Conservation (phyloP, 1,284 basidiomycete genomes). For the Irpex lacteus region DNA sequence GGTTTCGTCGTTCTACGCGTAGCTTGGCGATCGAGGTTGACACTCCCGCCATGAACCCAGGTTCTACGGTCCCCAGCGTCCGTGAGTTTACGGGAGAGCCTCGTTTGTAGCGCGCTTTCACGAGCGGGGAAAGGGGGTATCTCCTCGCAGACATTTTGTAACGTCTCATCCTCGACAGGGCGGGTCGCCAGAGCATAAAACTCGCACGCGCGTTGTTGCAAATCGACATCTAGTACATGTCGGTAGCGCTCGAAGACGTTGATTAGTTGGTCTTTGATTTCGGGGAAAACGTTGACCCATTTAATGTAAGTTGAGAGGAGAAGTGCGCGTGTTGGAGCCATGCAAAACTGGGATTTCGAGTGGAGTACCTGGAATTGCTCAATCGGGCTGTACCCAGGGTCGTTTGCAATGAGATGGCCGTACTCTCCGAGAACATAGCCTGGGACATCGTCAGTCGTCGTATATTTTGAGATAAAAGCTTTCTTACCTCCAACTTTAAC, state of each 20-base stretch:
- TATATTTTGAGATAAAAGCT: neutral
- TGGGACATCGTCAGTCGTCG: slow-evolving; percentile 23
- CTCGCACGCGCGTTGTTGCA: slow-evolving; percentile 98
- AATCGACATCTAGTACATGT: slow-evolving; percentile 95
- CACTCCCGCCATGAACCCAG: slow-evolving; percentile 93
- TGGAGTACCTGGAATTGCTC: slow-evolving; percentile 96
- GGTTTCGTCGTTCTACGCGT: slow-evolving; percentile 48
- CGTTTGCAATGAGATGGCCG: slow-evolving; percentile 96
- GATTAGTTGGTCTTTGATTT: slow-evolving; percentile 92
- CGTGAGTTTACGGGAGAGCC: slow-evolving; percentile 85
- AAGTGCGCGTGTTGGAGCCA: slow-evolving; percentile 88
- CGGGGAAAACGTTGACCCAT: slow-evolving; percentile 99
- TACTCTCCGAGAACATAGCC: slow-evolving; percentile 98
- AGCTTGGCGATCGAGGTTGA: slow-evolving; percentile 74
- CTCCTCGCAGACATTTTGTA: slow-evolving; percentile 96
- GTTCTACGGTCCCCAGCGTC: slow-evolving; percentile 92
- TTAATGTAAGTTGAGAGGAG: slow-evolving; percentile 98
- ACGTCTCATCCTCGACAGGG: slow-evolving; percentile 85
- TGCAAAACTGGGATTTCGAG: slow-evolving; percentile 93
- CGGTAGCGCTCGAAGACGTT: slow-evolving; percentile 98
- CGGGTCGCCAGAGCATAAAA: slow-evolving; percentile 84
- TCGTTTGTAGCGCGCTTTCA: slow-evolving; percentile 84
- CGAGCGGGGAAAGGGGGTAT: slow-evolving; percentile 98
- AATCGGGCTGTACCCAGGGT: slow-evolving; percentile 87
- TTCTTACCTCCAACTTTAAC: slow-evolving; percentile 90